These are phyloP conservation scores for Candida multigemmis DNA, from an alignment of 805 yeast species.

Conservation along the genomic window DNA sequence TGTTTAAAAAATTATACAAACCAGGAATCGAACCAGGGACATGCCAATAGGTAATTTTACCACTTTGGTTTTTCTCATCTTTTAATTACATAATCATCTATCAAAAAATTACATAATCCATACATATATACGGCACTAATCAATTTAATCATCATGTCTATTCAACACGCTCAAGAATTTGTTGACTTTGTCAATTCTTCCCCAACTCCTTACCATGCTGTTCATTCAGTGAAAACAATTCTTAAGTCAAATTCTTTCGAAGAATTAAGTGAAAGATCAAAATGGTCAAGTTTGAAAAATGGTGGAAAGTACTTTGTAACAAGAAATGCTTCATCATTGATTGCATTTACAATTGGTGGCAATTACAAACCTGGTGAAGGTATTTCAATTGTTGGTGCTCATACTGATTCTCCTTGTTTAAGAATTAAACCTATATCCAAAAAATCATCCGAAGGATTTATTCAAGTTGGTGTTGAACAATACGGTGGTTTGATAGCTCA, in stretches of 20 bases:
- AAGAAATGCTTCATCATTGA: constrained; percentile 79
- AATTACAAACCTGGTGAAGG: constrained; percentile 72
- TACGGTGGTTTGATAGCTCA: constrained; percentile 97
- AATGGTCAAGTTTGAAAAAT: constrained; percentile 49
- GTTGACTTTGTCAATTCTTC: constrained; percentile 71
- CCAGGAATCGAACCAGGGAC: constrained; percentile 19
- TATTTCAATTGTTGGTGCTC: constrained; percentile 87
- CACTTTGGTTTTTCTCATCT: too few species aligned
- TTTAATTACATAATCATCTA: too few species aligned
- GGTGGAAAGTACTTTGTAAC: constrained; percentile 78
- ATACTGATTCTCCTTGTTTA: constrained; percentile 88
- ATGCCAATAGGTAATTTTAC: constrained; percentile 22
- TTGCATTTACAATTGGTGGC: constrained; percentile 79
- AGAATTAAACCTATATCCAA: constrained; percentile 83
- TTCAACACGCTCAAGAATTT: constrained; percentile 48
- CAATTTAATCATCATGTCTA: too few species aligned
- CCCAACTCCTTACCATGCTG: constrained; percentile 95
- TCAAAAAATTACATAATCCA: too few species aligned
- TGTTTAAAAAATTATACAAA: constrained; percentile 8
- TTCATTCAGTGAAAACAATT: constrained; percentile 49
- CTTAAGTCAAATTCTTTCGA: constrained; percentile 57
- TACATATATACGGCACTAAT: too few species aligned
- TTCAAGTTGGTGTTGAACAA: constrained; percentile 86
- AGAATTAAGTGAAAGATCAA: constrained; percentile 61
- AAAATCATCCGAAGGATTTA: constrained; percentile 60